Evolutionary conservation across 805 yeast genomes (phyloP), one percentile per base, ranked within the genome.

Genomic region (Ogataea dorogensis): DNA sequence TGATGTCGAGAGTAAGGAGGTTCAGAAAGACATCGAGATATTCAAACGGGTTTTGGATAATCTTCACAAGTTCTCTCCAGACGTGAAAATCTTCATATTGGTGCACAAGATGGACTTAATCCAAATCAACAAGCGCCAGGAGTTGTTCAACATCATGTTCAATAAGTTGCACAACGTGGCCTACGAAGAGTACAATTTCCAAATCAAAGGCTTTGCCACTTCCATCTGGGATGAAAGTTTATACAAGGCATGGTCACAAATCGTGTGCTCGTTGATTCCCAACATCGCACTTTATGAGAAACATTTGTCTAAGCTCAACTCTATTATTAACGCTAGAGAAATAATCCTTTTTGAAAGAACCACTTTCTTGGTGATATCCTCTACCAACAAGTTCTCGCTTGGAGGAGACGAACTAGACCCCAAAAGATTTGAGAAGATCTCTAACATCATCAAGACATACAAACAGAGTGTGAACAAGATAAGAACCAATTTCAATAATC

Each of bases 61-160:
- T 48, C 66, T 93, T 47, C 80, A 79, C 55, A 82, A 86, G 55
- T 86, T 77, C 56, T 82, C 95, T 23, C 97, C 98, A 2, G 77
- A 80, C 36, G 96, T 96, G 27, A 87, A 86, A 54, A 86, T 93
- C 13, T 93, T 93, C 64, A 91, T 91, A 5, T 66, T 93, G 35
- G 68, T 93, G 28, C 98, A 93, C 63, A 93, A 93, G 64, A 91
- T 93, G 96, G 98, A 93, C 64, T 68, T 93, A 43, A 95, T 93
- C 14, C 93, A 88, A 53, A 69, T 81, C 5, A 94, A 85, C 51
- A 82, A 86, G 50, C 71, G 96, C 28, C 86, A 82, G 36, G 94
- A 87, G 54, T 71, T 89, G 46, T 89, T 88, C 54, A 73, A 73
- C 12, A 77, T 86, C 14, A 87, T 91, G 83, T 83, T 87, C 84